Evolutionary conservation across 2,329 filamentous ascomycete genomes (phyloP).

Genomic region (Graphilbum sp.): DNA sequence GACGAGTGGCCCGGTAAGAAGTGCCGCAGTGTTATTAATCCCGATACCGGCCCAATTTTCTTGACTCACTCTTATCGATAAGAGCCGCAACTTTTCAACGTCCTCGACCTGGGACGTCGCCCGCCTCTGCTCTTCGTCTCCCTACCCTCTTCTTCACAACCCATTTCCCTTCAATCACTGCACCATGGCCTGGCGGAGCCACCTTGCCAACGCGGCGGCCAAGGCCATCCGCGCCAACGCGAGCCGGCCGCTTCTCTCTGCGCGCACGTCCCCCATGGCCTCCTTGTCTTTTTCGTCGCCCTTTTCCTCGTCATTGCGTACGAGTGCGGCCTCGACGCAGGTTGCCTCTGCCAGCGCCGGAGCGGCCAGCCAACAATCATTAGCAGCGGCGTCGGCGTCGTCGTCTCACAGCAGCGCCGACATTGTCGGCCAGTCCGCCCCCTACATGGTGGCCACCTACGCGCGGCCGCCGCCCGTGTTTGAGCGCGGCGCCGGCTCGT

Average conservation of each 20-base stretch:
- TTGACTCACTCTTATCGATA: background rate
- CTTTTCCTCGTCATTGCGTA: background rate
- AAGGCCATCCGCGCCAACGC: conserved; percentile 4
- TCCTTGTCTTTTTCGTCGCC: background rate
- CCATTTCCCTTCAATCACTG: background rate
- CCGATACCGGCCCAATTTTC: background rate
- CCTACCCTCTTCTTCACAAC: background rate
- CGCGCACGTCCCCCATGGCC: background rate
- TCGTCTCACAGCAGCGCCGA: conserved; percentile 57
- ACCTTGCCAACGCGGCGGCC: conserved; percentile 4
- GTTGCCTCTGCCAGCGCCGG: background rate
- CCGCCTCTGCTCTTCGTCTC: background rate
- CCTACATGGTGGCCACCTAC: conserved; percentile 94
- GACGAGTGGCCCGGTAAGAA: too few species aligned
- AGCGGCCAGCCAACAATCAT: conserved; percentile 1
- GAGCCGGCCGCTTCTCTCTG: background rate
- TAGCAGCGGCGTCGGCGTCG: conserved; percentile 37
- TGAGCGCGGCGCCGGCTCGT: conserved; percentile 70
- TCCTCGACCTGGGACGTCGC: background rate
- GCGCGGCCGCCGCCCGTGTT: conserved; percentile 82
- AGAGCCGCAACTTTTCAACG: background rate
- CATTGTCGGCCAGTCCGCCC: conserved; percentile 58
- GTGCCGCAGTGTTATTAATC: too few species aligned
- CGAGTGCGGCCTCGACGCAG: conserved; percentile 1
- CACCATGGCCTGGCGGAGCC: conserved; percentile 7